Base-by-base conservation (phyloP, 208 protist species). In the Trypanosoma platydactyli region DNA sequence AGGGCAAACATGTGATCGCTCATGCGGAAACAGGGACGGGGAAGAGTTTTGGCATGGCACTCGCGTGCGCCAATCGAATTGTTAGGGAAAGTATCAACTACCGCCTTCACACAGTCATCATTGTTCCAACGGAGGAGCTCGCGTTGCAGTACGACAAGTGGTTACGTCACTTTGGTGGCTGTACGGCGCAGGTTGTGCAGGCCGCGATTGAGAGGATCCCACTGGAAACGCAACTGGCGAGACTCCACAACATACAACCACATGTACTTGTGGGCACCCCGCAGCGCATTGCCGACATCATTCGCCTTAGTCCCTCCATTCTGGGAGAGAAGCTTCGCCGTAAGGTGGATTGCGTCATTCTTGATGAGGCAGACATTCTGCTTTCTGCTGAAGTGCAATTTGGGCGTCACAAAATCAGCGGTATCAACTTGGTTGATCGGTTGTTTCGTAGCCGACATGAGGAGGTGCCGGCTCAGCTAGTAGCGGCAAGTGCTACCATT, bases 81-180 rank as follows among this genome's bases (percentile, higher is more conserved):
- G 65, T 92, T 50, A 83, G 88, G 6, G 81, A 90, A 44, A 81
- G 80, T 56, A 74, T 96, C 25, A 92, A 92, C 70, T 92, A 94
- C 64, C 90, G 90, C 57, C 84, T 96, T 25, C 90, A 96, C 73
- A 96, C 90, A 9, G 70, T 91, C 46, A 83, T 96, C 18, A 76
- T 96, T 61, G 87, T 94, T 7, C 90, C 90, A 1, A 96, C 87
- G 0, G 78, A 88, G 56, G 90, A 96, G 72, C 73, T 96, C 20
- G 81, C 86, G 18, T 71, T 94, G 67, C 90, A 96, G 77, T 96
- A 96, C 74, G 87, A 94, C 50, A 90, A 94, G 72, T 96, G 90
- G 88, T 68, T 96, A 29, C 75, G 86, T 1, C 80, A 92, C 73
- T 91, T 96, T 80, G 77, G 83, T 44, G 88, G 88, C 22, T 81